Conservation (phyloP, 805 yeast genomes). For the Clavispora santaluciae region DNA sequence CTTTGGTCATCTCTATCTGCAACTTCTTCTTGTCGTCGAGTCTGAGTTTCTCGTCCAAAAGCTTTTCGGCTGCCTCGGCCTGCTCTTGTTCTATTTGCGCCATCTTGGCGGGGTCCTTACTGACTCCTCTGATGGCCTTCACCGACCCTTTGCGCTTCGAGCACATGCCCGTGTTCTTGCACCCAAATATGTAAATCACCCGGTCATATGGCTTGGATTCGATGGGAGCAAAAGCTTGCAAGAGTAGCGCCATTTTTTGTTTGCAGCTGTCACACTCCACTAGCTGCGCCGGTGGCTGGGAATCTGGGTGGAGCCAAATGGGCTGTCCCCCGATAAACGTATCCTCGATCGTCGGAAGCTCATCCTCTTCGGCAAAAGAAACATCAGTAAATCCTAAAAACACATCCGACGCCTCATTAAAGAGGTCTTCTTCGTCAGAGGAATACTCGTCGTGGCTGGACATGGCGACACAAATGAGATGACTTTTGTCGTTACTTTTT, state of each 20-base stretch:
- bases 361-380: slow-evolving; percentile 40
- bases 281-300: slow-evolving; percentile 50
- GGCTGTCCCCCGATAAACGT: slow-evolving; percentile 75
- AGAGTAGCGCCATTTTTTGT: slow-evolving; percentile 55
- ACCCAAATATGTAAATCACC: slow-evolving; percentile 73
- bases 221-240: slow-evolving; percentile 80
- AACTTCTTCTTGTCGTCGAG: slow-evolving; percentile 41
- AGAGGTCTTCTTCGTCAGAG: slow-evolving; percentile 44
- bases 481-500: background rate
- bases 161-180: slow-evolving; percentile 54
- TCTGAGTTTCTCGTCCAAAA: slow-evolving; percentile 36
- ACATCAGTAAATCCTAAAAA: slow-evolving; percentile 64
- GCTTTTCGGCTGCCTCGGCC: slow-evolving; percentile 23
- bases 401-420: slow-evolving; percentile 37
- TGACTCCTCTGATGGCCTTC: slow-evolving; percentile 72
- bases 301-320: slow-evolving; percentile 59
- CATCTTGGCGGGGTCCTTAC: slow-evolving; percentile 51
- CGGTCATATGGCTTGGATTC: slow-evolving; percentile 73
- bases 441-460: slow-evolving; percentile 46
- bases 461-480: slow-evolving; percentile 16
- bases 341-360: slow-evolving; percentile 46
- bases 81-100: slow-evolving; percentile 34
- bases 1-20: slow-evolving; percentile 37
- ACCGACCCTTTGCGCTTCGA: slow-evolving; percentile 65
- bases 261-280: slow-evolving; percentile 65